Percentiles rank a stretch among this genome's conserved stretches.
phyloP scores from a whole-genome alignment of 176 grass and related monocot species.

The Avena eriantha region DNA sequence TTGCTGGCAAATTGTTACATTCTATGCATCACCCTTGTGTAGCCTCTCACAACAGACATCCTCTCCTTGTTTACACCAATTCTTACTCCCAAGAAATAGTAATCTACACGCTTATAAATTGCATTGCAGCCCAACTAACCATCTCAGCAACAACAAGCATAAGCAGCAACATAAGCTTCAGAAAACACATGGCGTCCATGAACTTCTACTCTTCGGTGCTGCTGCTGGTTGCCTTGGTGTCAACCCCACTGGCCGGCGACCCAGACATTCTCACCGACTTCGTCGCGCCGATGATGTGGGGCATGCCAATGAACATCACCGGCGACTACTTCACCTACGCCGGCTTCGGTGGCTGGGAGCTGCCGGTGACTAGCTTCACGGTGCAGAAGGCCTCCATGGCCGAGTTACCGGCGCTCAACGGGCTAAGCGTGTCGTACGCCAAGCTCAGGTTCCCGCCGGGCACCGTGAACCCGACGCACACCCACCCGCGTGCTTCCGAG shows the following conservation, averaged over 20 bases:
- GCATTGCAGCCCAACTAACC: not conserved
- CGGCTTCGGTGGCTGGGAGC: not conserved
- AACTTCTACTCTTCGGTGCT: not conserved
- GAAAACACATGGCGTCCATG: not conserved
- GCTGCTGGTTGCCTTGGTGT: not conserved
- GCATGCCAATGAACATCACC: not conserved
- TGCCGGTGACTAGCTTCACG: not conserved
- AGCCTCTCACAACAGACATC: not conserved
- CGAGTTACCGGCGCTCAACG: slow-evolving; percentile 58
- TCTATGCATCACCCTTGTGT: not conserved
- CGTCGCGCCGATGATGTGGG: not conserved
- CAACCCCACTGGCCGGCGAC: slow-evolving; percentile 25
- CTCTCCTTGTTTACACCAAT: not conserved
- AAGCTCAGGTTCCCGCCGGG: slow-evolving; percentile 37
- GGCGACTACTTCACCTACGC: slow-evolving; percentile 39
- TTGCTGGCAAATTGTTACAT: not conserved
- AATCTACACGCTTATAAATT: not conserved
- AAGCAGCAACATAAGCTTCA: not conserved
- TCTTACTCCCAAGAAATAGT: not conserved
- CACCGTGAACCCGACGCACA: slow-evolving; percentile 61
- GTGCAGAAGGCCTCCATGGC: slow-evolving; percentile 36
- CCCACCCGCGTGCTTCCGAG: slow-evolving; percentile 64
- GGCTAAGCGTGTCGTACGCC: slow-evolving; percentile 54
- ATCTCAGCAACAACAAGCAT: not conserved
- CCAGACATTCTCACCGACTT: slow-evolving; percentile 49